Percentiles rank a stretch among this genome's conserved stretches.
These are phyloP conservation scores for Pleurostoma richardsiae DNA, from an alignment of 2,329 filamentous ascomycete species.

Conservation along the genomic window DNA sequence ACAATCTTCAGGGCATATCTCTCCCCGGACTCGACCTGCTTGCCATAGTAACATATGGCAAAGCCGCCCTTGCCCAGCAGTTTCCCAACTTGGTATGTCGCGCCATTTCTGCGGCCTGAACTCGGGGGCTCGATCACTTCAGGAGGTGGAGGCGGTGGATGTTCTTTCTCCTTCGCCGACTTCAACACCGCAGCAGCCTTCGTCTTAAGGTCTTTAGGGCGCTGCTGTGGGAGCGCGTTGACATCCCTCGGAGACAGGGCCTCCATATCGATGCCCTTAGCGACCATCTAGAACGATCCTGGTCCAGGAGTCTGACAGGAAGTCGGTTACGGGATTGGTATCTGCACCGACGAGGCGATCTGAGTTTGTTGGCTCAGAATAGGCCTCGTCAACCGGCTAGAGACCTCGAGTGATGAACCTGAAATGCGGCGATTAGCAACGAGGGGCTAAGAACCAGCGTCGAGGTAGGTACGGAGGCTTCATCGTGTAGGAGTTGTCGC, in stretches of 20 bases:
- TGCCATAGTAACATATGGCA: conserved; percentile 73
- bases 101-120: conserved; percentile 62
- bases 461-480: too few relatives aligned
- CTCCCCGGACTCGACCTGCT: conserved; percentile 60
- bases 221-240: conserved; percentile 52
- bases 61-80: conserved; percentile 79
- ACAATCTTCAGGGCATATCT: conserved; percentile 78
- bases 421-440: too few relatives aligned
- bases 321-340: too few relatives aligned
- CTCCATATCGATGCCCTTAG: conserved; percentile 53
- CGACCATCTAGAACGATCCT: conserved; percentile 23
- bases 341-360: too few relatives aligned
- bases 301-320: too few relatives aligned
- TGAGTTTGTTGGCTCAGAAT: too few relatives aligned
- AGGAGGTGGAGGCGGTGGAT: conserved; percentile 58
- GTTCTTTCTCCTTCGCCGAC: conserved; percentile 59
- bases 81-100: conserved; percentile 68
- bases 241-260: conserved; percentile 61
- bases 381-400: too few relatives aligned
- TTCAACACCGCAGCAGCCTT: conserved; percentile 48
- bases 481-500: too few relatives aligned
- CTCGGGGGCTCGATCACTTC: conserved; percentile 60
- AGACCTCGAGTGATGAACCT: too few relatives aligned
- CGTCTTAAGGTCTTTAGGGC: conserved; percentile 45
- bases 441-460: too few relatives aligned